Percentiles rank a stretch among this genome's conserved stretches.
Evolutionary conservation across 306 rosid species (phyloP).

Genomic region (Alnus glutinosa): DNA sequence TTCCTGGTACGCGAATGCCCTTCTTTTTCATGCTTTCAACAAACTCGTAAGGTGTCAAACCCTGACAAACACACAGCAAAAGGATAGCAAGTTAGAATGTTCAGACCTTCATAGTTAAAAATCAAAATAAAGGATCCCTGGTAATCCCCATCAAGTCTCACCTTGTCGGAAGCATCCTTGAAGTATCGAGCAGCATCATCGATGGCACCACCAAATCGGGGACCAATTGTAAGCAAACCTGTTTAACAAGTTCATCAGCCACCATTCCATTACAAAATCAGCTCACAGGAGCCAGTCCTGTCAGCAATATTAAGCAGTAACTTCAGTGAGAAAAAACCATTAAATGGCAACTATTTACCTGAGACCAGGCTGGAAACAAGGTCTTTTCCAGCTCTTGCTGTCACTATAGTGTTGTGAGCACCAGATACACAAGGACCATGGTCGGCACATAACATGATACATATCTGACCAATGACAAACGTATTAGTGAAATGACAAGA

Average conservation of each 20-base stretch:
- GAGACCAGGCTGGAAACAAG: conserved; percentile 95
- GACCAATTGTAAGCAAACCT: conserved; percentile 99
- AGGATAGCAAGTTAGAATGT: conserved; percentile 14
- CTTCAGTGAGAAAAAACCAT: conserved; percentile 11
- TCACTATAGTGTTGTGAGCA: conserved; percentile 96
- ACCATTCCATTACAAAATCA: conserved; percentile 20
- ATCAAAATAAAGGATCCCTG: conserved; percentile 11
- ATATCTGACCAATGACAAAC: conserved; percentile 61
- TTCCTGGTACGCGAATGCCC: conserved; percentile 99
- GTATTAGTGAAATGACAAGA: conserved; percentile 25
- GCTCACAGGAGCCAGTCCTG: conserved; percentile 6
- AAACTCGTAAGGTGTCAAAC: conserved; percentile 86
- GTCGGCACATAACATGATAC: conserved; percentile 97
- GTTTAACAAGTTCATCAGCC: conserved; percentile 44
- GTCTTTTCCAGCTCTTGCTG: conserved; percentile 99
- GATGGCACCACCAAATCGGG: conserved; percentile 99
- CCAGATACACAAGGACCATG: conserved; percentile 99
- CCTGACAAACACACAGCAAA: conserved; percentile 48
- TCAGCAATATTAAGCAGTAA: conserved; percentile 15
- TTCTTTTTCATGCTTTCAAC: conserved; percentile 96
- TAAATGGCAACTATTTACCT: conserved; percentile 49
- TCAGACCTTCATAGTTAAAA: not conserved
- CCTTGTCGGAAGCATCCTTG: conserved; percentile 96
- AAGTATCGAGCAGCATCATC: conserved; percentile 99
- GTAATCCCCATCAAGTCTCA: conserved; percentile 37